phyloP scores from a whole-genome alignment of 441 rosid species.

The Corymbia citriodora region DNA sequence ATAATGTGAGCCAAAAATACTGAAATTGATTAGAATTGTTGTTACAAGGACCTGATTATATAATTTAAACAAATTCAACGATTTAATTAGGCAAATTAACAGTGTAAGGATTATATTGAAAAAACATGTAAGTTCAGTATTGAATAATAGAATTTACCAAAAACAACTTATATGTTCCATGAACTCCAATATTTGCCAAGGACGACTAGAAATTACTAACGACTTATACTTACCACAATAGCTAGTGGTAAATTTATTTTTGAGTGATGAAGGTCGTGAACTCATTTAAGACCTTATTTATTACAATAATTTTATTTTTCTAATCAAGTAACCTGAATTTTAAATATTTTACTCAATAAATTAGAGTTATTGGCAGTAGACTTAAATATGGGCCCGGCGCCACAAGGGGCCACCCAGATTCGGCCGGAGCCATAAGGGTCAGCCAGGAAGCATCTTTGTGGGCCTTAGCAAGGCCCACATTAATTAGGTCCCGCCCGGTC shows the following conservation, averaged over 20 bases:
- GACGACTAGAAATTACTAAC: not conserved
- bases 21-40: too few relatives aligned
- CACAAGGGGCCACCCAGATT: not conserved
- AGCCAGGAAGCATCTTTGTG: not conserved
- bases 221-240: not conserved
- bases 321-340: not conserved
- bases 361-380: not conserved
- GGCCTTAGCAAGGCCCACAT: not conserved
- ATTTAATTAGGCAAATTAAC: too few relatives aligned
- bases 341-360: not conserved
- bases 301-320: too few relatives aligned
- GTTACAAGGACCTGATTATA: too few relatives aligned
- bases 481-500: too few relatives aligned
- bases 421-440: not conserved
- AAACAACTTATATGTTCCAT: not conserved
- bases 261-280: not conserved
- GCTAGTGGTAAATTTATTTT: not conserved
- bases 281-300: not conserved
- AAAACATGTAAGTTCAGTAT: too few relatives aligned
- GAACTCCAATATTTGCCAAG: not conserved
- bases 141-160: too few relatives aligned
- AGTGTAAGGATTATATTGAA: too few relatives aligned
- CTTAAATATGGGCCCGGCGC: not conserved
- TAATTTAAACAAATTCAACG: too few relatives aligned
- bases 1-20: too few relatives aligned